These are phyloP conservation scores for Houttuynia cordata DNA, from an alignment of 164 flowering plant species.

Conservation along the genomic window DNA sequence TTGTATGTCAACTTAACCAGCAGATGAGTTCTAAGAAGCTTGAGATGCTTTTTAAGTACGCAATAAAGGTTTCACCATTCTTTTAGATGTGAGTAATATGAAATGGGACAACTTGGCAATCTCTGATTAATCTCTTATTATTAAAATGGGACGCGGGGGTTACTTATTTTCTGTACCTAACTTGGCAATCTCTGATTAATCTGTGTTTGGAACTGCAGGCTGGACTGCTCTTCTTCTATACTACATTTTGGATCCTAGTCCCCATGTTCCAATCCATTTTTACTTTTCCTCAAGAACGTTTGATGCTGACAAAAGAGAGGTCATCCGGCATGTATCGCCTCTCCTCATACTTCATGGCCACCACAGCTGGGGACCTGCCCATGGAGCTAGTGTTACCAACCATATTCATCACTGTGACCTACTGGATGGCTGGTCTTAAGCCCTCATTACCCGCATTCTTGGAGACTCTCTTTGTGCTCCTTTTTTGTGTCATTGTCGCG, in stretches of 20 bases:
- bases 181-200: background rate
- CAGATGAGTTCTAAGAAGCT: too few species aligned
- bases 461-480: constrained; percentile 25
- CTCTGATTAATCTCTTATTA: too few species aligned
- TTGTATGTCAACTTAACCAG: too few species aligned
- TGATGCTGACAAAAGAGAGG: constrained; percentile 58
- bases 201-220: constrained; percentile 25
- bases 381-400: constrained; percentile 74
- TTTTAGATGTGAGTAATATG: too few species aligned
- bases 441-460: constrained; percentile 21
- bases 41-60: too few species aligned
- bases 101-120: too few species aligned
- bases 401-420: constrained; percentile 33
- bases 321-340: constrained; percentile 67
- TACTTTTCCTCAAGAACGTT: constrained; percentile 67
- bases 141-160: too few species aligned
- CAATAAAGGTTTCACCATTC: too few species aligned
- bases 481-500: constrained; percentile 3
- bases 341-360: constrained; percentile 66
- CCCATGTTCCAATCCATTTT: constrained; percentile 42
- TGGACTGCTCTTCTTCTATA: constrained; percentile 6
- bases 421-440: constrained; percentile 74
- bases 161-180: background rate
- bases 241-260: constrained; percentile 4
- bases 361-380: constrained; percentile 49